Evolutionary conservation across 345 rosid species (phyloP).

Genomic region (Eucalyptus shirleyi): DNA sequence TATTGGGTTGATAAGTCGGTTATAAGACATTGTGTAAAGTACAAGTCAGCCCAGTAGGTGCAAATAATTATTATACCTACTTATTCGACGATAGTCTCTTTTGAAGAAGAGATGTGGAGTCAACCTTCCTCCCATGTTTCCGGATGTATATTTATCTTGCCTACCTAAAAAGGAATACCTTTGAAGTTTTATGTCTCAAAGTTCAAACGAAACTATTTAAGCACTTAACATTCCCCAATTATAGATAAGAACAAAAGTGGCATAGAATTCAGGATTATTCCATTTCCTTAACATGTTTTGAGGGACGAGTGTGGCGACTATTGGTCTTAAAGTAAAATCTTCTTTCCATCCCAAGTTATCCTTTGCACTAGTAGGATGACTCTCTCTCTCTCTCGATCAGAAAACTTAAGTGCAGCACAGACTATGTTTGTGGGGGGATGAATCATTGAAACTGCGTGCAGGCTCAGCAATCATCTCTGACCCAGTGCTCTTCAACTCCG

Average conservation of each 20-base stretch:
- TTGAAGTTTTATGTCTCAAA: rapidly evolving
- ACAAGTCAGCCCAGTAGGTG: too few relatives aligned
- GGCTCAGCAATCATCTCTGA: not conserved
- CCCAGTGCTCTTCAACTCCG: not conserved
- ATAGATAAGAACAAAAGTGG: not conserved
- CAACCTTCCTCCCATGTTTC: too few relatives aligned
- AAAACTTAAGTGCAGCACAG: not conserved
- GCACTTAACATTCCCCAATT: not conserved
- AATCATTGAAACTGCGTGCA: not conserved
- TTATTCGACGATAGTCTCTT: too few relatives aligned
- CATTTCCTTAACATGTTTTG: not conserved
- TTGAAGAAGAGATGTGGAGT: too few relatives aligned
- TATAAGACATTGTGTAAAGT: too few relatives aligned
- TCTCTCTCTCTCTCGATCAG: not conserved
- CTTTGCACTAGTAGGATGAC: not conserved
- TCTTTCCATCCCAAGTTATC: not conserved
- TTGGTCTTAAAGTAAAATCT: not conserved
- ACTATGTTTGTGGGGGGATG: not conserved
- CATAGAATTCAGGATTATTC: not conserved
- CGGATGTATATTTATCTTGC: too few relatives aligned
- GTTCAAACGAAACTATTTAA: too few relatives aligned
- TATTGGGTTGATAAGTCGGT: too few relatives aligned
- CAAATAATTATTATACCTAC: rapidly evolving
- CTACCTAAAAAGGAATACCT: too few relatives aligned
- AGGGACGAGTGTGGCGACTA: not conserved